Base-by-base conservation (phyloP, 2,329 filamentous ascomycete genomes). In the Chalara sp. region DNA sequence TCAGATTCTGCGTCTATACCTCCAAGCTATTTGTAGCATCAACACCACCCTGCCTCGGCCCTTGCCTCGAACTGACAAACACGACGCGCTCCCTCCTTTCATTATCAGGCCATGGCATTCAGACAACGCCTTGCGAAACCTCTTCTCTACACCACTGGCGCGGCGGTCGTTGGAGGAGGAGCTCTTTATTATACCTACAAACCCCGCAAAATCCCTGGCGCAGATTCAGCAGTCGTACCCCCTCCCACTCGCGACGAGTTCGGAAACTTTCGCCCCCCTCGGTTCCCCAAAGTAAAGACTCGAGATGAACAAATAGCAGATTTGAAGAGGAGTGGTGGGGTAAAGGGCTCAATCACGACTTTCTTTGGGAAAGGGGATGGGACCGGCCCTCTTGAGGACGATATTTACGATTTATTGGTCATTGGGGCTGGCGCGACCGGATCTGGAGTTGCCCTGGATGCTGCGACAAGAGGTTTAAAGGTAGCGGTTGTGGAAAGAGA, bases 391-490 rank as follows among this genome's bases (percentile, higher is more conserved):
- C 55, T 58, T 31, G 65, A 65, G 52, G 73, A 71, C 47, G 77
- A 78, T 65, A 49, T 66, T 3, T 88, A 87, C 63, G 85, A 88
- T 68, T 71, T 88, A 58, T 69, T 88, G 53, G 71, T 88, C 54
- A 84, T 88, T 64, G 85, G 85, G 39, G 84, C 79, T 50, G 85
- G 85, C 46, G 84, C 85, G 5, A 88, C 84, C 1, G 85, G 85
- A 28, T 75, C 82, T 33, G 85, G 85, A 51, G 81, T 88, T 57
- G 85, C 84, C 28, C 74, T 88, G 31, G 85, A 88, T 71, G 85
- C 85, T 45, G 83, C 78, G 7, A 86, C 84, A 4, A 72, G 85
- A 67, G 85, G 85, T 11, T 70, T 89, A 58, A 86, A 82, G 66
- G 85, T 89, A 48, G 85, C 84, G 41, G 67, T 87, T 42, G 78